Conservation (phyloP, 306 rosid genomes). For the Spatholobus suberectus region DNA sequence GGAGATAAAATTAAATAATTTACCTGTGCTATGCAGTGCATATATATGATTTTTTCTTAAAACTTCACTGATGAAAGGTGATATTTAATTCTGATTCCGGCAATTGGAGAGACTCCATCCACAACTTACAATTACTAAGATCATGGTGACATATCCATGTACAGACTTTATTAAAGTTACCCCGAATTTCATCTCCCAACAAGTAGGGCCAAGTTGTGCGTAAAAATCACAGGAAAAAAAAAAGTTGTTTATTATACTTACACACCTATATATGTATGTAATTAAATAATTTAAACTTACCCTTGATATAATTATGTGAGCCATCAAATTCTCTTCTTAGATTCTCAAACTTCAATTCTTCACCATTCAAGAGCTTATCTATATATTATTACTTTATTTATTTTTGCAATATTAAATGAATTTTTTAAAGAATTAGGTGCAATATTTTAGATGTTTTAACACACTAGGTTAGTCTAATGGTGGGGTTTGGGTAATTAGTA, state of each 20-base stretch:
- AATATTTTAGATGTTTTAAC: too few relatives aligned
- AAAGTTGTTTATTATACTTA: too few relatives aligned
- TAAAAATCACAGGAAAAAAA: background rate
- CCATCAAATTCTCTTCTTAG: background rate
- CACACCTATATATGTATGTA: too few relatives aligned
- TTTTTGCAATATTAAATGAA: too few relatives aligned
- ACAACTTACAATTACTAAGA: background rate
- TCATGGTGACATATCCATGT: background rate
- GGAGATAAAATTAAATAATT: too few relatives aligned
- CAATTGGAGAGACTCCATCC: background rate
- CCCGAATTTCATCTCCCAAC: background rate
- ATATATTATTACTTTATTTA: too few relatives aligned
- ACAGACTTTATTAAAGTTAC: background rate
- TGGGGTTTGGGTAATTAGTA: too few relatives aligned
- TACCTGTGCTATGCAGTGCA: too few relatives aligned
- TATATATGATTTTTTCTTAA: too few relatives aligned
- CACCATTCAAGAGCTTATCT: background rate
- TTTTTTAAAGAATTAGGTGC: too few relatives aligned
- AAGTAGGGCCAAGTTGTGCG: background rate
- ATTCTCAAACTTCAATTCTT: background rate
- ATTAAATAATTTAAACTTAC: too few relatives aligned
- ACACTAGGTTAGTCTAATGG: too few relatives aligned
- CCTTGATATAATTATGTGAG: background rate
- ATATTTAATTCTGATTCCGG: background rate
- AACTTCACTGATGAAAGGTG: background rate